Percentiles rank a stretch among this genome's conserved stretches.
Evolutionary conservation across 2,329 filamentous ascomycete species (phyloP).

Genomic region (Cryphonectria naterciae): DNA sequence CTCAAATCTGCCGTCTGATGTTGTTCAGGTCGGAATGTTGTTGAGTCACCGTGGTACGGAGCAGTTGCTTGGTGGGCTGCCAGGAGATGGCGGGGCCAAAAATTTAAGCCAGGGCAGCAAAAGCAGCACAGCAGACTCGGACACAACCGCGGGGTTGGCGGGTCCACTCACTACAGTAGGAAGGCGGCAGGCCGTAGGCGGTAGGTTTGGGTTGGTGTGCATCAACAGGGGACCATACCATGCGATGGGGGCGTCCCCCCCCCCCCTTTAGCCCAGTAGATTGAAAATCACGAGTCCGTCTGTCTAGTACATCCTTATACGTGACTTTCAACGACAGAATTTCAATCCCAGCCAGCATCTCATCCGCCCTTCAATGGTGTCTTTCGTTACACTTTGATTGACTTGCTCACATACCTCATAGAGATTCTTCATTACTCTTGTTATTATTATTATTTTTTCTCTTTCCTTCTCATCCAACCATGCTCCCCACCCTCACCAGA

Average conservation of each 20-base stretch:
- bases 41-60: conserved; percentile 24
- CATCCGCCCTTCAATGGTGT: neutral
- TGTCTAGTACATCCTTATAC: neutral
- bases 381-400: neutral
- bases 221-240: conserved; percentile 11
- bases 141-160: conserved; percentile 26
- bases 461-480: conserved; percentile 35
- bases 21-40: conserved; percentile 11
- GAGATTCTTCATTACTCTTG: neutral
- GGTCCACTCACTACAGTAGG: conserved; percentile 11
- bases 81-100: conserved; percentile 25
- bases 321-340: neutral
- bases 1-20: neutral
- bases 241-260: neutral
- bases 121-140: neutral
- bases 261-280: too few relatives aligned
- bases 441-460: too few relatives aligned
- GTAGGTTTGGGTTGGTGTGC: neutral
- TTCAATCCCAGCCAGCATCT: neutral
- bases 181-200: too few relatives aligned
- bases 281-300: too few relatives aligned
- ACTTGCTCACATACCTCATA: neutral
- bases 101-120: conserved; percentile 25
- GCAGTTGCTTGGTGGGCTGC: neutral
- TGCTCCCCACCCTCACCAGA: conserved; percentile 53